Base-by-base conservation (phyloP, 2,329 filamentous ascomycete species). In the Paecilomyces dactylethromorphus region DNA sequence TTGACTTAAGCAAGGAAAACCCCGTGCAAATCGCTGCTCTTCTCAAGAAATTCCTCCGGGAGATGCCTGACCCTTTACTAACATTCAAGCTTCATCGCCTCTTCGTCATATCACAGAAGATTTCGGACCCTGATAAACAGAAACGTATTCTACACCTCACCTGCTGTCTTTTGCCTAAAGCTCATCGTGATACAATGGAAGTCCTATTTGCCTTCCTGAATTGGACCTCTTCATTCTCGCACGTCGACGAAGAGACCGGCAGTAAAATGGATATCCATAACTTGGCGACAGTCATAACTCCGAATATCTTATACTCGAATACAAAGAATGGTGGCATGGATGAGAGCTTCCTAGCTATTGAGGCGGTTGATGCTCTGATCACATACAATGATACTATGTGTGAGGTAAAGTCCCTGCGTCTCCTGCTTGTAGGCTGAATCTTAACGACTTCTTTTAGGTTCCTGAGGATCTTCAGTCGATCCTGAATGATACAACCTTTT, bases 191-290 rank as follows among this genome's bases (percentile, higher is more conserved):
- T 74, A 92, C 90, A 18, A 87, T 99, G 75, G 94, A 99, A 76
- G 92, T 99, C 50, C 77, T 99, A 1, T 97, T 97, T 77, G 90
- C 87, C 55, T 99, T 99, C 81, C 82, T 99, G 53, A 96, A 96
- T 69, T 99, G 94, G 93, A 91, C 92, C 4, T 92, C 92, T 3
- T 96, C 92, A 1, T 99, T 99, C 79, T 93, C 95, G 62, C 92
- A 97, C 70, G 87, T 99, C 13, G 94, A 99, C 67, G 94, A 99
- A 69, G 94, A 99, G 72, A 90, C 89, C 22, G 94, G 94, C 26
- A 97, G 93, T 66, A 97, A 97, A 81, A 99, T 99, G 94, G 94
- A 99, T 72, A 90, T 96, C 56, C 92, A 96, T 79, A 99, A 99
- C 70, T 83, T 99, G 63, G 91, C 94, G 3, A 97, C 95, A 2